Evolutionary conservation across 148 eudicot species (phyloP), one percentile per base, ranked within the genome.

Genomic region (Salicornia ramosissima): DNA sequence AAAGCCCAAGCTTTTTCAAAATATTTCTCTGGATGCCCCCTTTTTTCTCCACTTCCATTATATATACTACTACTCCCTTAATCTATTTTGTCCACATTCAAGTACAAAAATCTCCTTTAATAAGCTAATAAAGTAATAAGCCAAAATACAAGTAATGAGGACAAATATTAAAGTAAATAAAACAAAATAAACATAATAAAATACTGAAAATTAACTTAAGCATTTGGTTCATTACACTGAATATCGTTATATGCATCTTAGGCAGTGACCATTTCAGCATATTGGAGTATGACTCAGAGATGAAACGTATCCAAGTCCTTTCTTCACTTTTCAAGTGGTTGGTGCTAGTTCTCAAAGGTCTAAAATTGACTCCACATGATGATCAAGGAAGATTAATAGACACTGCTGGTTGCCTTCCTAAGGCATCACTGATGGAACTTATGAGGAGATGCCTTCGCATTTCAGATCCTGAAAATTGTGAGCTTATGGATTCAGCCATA

Each of bases 291-390:
- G 75, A 80, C 56, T 56, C 71, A 51, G 86, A 81, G 80, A 75
- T 34, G 45, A 74, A 31, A 24, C 62, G 69, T 43, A 74, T 82
- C 18, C 80, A 69, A 52, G 69, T 78, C 67, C 89, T 90, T 52
- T 83, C 90, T 11, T 70, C 79, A 24, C 79, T 94, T 55, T 83
- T 88, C 47, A 70, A 78, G 59, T 80, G 90, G 89, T 76, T 91
- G 46, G 70, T 86, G 28, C 71, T 54, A 55, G 79, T 78, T 61
- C 83, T 91, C 34, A 80, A 80, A 75, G 83, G 75, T 51, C 63
- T 83, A 43, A 81, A 82, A 47, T 67, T 71, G 36, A 69, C 54
- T 66, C 24, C 22, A 40, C 47, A 55, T 54, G 81, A 74, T 34
- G 73, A 57, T 62, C 64, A 70, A 69, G 75, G 63, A 63, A 64